Percentiles rank a stretch among this genome's conserved stretches.
phyloP scores from a whole-genome alignment of 1,139 yeast species.

The Saccharomycopsis crataegensis region DNA sequence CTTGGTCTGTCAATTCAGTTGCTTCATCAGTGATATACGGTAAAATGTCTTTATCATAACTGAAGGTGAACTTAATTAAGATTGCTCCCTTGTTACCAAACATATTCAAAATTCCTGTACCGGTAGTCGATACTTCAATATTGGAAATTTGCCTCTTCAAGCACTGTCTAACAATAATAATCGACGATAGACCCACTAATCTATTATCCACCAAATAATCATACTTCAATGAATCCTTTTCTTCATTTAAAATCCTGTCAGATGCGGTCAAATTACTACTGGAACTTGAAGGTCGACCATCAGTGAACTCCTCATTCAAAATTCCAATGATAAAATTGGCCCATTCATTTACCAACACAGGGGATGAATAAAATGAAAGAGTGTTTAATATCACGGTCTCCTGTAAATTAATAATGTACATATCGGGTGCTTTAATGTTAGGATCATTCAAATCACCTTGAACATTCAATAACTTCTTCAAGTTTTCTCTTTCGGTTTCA shows the following conservation, averaged over 20 bases:
- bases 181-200: conserved; percentile 41
- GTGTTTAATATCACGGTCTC: conserved; percentile 46
- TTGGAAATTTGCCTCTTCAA: conserved; percentile 32
- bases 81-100: conserved; percentile 60
- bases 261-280: conserved; percentile 25
- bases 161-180: conserved; percentile 31
- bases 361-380: conserved; percentile 37
- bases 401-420: conserved; percentile 41
- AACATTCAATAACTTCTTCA: background rate
- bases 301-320: conserved; percentile 23
- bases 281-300: conserved; percentile 27
- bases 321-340: conserved; percentile 26
- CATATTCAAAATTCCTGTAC: conserved; percentile 46
- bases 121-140: conserved; percentile 36
- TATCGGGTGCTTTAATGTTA: conserved; percentile 26
- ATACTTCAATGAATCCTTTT: conserved; percentile 23
- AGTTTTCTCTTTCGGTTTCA: conserved; percentile 8
- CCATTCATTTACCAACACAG: conserved; percentile 34
- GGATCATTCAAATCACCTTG: background rate
- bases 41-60: conserved; percentile 24
- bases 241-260: conserved; percentile 14
- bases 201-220: conserved; percentile 35
- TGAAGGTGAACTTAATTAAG: conserved; percentile 30
- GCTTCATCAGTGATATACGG: conserved; percentile 25
- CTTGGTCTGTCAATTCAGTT: conserved; percentile 22